phyloP scores from a whole-genome alignment of 495 filamentous ascomycete genomes.

The Annulohypoxylon bovei region DNA sequence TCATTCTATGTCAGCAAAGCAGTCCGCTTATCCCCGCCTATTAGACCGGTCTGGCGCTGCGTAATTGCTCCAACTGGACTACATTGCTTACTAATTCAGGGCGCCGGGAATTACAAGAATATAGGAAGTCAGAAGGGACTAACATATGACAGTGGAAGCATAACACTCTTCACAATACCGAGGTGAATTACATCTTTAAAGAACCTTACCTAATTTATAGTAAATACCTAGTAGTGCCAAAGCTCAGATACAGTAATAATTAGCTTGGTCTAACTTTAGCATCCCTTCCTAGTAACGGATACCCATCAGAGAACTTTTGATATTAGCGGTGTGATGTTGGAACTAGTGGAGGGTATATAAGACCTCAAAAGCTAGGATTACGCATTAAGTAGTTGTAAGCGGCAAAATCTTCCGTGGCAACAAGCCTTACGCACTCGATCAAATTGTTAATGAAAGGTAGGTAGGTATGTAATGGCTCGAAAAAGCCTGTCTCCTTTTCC shows the following conservation, averaged over 20 bases:
- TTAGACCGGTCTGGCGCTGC: neutral
- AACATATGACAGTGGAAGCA: neutral
- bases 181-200: neutral
- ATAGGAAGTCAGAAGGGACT: neutral
- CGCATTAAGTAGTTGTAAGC: conserved; percentile 5
- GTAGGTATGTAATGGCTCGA: neutral
- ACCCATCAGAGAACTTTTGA: neutral
- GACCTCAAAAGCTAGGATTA: neutral
- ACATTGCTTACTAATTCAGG: neutral
- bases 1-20: neutral
- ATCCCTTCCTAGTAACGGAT: neutral
- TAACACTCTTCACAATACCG: neutral
- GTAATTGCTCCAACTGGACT: neutral
- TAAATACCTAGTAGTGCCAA: neutral
- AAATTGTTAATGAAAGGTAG: neutral
- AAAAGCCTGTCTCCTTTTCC: neutral
- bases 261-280: neutral
- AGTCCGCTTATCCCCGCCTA: conserved; percentile 8
- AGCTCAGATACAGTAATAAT: neutral
- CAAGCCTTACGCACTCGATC: neutral
- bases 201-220: neutral
- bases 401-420: neutral
- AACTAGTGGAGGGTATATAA: conserved; percentile 3
- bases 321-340: neutral
- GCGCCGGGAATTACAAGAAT: conserved; percentile 1